phyloP scores from a whole-genome alignment of 2,329 filamentous ascomycete genomes.

The Torrubiella hemipterigena region DNA sequence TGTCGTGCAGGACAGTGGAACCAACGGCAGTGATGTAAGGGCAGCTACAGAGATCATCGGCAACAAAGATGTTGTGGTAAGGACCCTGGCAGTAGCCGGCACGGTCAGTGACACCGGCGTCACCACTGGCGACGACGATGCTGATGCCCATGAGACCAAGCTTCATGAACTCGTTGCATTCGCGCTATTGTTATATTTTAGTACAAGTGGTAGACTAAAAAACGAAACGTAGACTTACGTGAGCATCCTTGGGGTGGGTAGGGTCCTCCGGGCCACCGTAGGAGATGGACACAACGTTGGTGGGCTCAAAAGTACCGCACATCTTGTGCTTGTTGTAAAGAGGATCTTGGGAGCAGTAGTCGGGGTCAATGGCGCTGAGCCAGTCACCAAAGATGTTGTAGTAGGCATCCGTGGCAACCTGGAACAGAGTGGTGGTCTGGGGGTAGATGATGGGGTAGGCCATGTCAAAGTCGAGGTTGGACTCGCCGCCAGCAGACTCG shows the following conservation, averaged over 20 bases:
- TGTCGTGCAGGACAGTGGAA: slow-evolving; percentile 31
- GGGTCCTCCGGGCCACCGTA: slow-evolving; percentile 32
- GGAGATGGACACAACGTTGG: slow-evolving; percentile 24
- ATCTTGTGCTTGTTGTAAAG: slow-evolving; percentile 27
- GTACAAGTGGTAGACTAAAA: neutral
- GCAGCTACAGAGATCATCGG: slow-evolving; percentile 26
- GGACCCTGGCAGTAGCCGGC: slow-evolving; percentile 3
- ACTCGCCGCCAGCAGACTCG: slow-evolving; percentile 20
- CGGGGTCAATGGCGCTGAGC: slow-evolving; percentile 38
- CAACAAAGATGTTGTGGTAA: slow-evolving; percentile 13
- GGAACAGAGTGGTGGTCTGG: slow-evolving; percentile 29
- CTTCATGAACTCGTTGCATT: slow-evolving; percentile 31
- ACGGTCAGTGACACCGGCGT: slow-evolving; percentile 20
- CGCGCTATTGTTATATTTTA: slow-evolving; percentile 28
- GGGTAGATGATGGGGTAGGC: slow-evolving; percentile 39
- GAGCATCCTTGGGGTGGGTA: neutral
- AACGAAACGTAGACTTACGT: neutral
- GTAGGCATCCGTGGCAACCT: slow-evolving; percentile 8
- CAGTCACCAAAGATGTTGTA: slow-evolving; percentile 30
- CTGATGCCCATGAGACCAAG: slow-evolving; percentile 29
- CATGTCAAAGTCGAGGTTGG: slow-evolving; percentile 35
- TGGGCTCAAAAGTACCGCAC: slow-evolving; percentile 14
- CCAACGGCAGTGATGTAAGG: slow-evolving; percentile 35
- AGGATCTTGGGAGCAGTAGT: slow-evolving; percentile 36
- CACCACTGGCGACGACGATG: slow-evolving; percentile 27